A percentile compares a stretch with the other conserved stretches of the same genome.
phyloP scores from a whole-genome alignment of 2,329 filamentous ascomycete species.

The Gaeumannomyces sp. region DNA sequence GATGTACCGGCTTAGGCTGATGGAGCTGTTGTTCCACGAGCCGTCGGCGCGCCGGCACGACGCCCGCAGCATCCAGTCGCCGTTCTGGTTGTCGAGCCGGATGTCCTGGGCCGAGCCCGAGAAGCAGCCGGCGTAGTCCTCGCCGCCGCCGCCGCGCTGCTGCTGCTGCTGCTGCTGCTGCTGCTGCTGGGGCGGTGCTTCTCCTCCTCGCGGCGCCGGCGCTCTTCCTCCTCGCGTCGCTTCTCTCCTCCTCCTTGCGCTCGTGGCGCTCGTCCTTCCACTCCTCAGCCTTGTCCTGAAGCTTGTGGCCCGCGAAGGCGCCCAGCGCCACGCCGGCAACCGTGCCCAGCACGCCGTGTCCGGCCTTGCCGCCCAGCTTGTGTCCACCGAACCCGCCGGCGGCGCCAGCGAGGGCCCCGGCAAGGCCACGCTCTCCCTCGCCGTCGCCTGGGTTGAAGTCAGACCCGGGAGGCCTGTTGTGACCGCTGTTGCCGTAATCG shows the following conservation, averaged over 20 bases:
- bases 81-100: constrained; percentile 28
- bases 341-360: constrained; percentile 20
- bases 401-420: constrained; percentile 4
- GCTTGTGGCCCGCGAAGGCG: constrained; percentile 35
- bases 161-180: constrained; percentile 13
- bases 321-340: constrained; percentile 33
- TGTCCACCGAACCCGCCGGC: constrained; percentile 2
- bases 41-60: constrained; percentile 28
- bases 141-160: constrained; percentile 12
- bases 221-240: constrained; percentile 16
- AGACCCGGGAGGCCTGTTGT: not conserved
- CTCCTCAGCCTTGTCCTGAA: constrained; percentile 34
- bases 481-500: not conserved
- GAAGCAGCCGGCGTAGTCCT: constrained; percentile 27
- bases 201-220: constrained; percentile 11
- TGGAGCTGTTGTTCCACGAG: constrained; percentile 25
- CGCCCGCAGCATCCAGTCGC: constrained; percentile 21
- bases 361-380: constrained; percentile 1
- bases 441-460: not conserved
- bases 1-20: constrained; percentile 30
- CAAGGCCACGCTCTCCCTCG: constrained; percentile 6
- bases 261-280: constrained; percentile 25
- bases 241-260: constrained; percentile 22
- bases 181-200: constrained; percentile 14
- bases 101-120: constrained; percentile 29